Conservation (phyloP, 352 stramenopile genomes). For the Paralagenidium karlingii region DNA sequence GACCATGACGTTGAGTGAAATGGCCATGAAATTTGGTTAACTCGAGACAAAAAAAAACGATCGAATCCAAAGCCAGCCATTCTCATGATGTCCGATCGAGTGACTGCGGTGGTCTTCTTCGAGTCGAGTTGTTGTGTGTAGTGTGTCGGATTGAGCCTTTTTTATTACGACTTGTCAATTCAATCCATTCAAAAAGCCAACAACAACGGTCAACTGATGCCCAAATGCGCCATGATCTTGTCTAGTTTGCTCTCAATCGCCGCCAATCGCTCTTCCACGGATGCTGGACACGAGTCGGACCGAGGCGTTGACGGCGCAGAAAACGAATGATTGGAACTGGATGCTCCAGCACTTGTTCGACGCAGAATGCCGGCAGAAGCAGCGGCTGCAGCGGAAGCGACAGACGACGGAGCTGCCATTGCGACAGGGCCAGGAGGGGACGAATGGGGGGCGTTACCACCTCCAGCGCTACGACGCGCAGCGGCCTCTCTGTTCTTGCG, state of each 20-base stretch:
- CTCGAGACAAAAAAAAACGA: constrained; percentile 3
- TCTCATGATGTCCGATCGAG: no score
- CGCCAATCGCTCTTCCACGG: constrained; percentile 47
- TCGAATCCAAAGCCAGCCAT: no score
- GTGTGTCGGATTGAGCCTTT: no score
- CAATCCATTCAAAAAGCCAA: no score
- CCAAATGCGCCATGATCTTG: constrained; percentile 81
- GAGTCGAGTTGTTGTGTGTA: no score
- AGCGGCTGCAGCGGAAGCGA: neutral
- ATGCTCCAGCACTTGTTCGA: neutral
- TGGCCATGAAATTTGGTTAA: constrained; percentile 75
- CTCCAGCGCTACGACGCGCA: constrained; percentile 25
- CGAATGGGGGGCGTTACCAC: constrained; percentile 3
- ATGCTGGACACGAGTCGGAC: no score
- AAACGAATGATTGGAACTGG: constrained; percentile 7
- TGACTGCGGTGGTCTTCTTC: no score
- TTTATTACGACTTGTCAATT: no score
- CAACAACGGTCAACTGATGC: no score
- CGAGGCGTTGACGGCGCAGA: constrained; percentile 49
- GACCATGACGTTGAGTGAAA: constrained; percentile 58
- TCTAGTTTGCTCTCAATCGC: constrained; percentile 81
- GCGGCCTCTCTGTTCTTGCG: constrained; percentile 78
- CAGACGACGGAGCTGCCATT: neutral
- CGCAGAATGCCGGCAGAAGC: no score
- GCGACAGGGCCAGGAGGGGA: neutral